These are phyloP conservation scores for Clarireedia sp. DNA, from an alignment of 2,329 filamentous ascomycete species.

Conservation along the genomic window DNA sequence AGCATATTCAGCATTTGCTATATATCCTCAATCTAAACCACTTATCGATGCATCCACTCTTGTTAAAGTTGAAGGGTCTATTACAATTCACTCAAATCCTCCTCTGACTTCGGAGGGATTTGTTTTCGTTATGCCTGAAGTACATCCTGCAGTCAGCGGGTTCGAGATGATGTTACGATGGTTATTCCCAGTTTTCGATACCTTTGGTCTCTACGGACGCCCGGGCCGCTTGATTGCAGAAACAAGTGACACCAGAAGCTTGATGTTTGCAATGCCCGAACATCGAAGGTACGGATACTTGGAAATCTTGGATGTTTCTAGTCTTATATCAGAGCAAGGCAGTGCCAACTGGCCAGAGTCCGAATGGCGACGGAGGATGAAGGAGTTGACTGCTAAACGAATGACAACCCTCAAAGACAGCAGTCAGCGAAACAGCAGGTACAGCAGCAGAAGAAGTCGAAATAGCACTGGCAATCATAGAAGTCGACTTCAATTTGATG, in stretches of 20 bases:
- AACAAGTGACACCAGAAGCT: conserved; percentile 72
- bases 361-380: conserved; percentile 84
- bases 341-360: conserved; percentile 73
- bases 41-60: conserved; percentile 91
- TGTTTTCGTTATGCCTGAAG: conserved; percentile 96
- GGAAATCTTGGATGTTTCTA: conserved; percentile 77
- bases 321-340: conserved; percentile 69
- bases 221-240: conserved; percentile 82
- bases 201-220: conserved; percentile 83
- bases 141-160: conserved; percentile 81
- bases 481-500: conserved; percentile 49
- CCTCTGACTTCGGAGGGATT: conserved; percentile 81
- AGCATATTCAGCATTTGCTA: conserved; percentile 85
- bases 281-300: conserved; percentile 83
- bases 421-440: conserved; percentile 33
- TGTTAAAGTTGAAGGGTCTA: conserved; percentile 85
- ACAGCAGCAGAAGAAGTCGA: conserved; percentile 49
- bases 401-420: conserved; percentile 56
- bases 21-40: conserved; percentile 91
- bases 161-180: conserved; percentile 94
- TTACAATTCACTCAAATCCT: conserved; percentile 76
- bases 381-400: conserved; percentile 74
- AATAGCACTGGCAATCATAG: conserved; percentile 45
- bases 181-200: conserved; percentile 89
- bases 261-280: conserved; percentile 98